phyloP scores from a whole-genome alignment of 148 eudicot genomes.

The Cornus florida region DNA sequence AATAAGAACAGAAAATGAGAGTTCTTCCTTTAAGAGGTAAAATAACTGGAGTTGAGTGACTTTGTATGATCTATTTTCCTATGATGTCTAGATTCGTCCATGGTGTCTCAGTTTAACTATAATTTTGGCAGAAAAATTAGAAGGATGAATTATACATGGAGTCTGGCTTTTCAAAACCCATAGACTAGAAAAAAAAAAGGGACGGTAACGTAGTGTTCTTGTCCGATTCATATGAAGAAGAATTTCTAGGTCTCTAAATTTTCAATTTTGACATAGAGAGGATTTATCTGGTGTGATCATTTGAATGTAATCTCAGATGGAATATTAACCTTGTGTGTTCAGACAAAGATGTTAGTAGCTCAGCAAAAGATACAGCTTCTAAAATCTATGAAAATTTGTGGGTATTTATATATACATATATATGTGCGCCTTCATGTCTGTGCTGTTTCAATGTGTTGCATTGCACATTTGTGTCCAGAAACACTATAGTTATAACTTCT shows the following conservation, averaged over 20 bases:
- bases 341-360: neutral
- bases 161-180: neutral
- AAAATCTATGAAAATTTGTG: neutral
- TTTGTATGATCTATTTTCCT: neutral
- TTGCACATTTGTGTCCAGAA: neutral
- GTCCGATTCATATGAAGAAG: neutral
- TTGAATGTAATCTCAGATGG: neutral
- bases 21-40: neutral
- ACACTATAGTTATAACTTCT: neutral
- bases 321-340: neutral
- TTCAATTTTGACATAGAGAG: too few species aligned
- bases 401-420: neutral
- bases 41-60: neutral
- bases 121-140: neutral
- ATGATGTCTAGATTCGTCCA: neutral
- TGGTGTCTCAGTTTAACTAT: neutral
- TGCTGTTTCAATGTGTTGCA: neutral
- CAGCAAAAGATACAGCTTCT: neutral
- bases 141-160: neutral
- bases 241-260: neutral
- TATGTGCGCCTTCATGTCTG: neutral
- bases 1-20: neutral
- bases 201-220: neutral
- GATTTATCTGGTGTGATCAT: neutral
- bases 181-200: neutral